Conservation (phyloP, 129 eudicot species). For the Smallanthus sonchifolius region DNA sequence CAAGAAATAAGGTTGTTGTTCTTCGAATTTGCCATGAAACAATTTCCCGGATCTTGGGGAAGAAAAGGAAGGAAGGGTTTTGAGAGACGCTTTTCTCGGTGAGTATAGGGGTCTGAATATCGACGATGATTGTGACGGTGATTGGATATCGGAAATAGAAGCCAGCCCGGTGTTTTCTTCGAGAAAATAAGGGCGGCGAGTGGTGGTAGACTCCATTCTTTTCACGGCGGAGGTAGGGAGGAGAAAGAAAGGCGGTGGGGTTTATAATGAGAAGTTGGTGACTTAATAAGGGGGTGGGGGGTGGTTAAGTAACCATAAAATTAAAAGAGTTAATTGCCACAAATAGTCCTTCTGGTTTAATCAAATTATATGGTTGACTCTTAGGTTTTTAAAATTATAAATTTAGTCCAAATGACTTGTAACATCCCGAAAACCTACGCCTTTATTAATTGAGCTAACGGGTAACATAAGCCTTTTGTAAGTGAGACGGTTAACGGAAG, state of each 20-base stretch:
- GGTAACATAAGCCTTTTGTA: too few relatives aligned
- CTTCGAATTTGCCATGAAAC: conserved; percentile 43
- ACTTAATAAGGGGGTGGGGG: too few relatives aligned
- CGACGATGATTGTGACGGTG: conserved; percentile 17
- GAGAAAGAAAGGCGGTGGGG: conserved; percentile 8
- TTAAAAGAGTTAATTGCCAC: too few relatives aligned
- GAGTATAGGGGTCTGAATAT: conserved; percentile 41
- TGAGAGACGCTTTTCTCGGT: conserved; percentile 36
- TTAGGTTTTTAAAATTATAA: too few relatives aligned
- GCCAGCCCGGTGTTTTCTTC: conserved; percentile 53
- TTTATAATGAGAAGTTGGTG: conserved; percentile 30
- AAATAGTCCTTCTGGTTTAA: too few relatives aligned
- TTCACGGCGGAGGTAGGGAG: conserved; percentile 11
- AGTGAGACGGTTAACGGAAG: too few relatives aligned
- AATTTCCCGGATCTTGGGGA: conserved; percentile 42
- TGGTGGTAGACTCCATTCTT: conserved; percentile 34
- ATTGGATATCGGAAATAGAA: conserved; percentile 22
- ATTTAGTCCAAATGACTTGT: too few relatives aligned
- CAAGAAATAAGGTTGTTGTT: conserved; percentile 41
- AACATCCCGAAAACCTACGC: too few relatives aligned
- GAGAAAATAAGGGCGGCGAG: conserved; percentile 41
- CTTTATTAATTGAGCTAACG: too few relatives aligned
- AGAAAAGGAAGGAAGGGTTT: conserved; percentile 23
- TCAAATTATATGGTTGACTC: too few relatives aligned
- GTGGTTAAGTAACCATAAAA: conserved; percentile 5